These are phyloP conservation scores for Hordeum marinum DNA, from an alignment of 176 grass and related monocot species.

Conservation along the genomic window DNA sequence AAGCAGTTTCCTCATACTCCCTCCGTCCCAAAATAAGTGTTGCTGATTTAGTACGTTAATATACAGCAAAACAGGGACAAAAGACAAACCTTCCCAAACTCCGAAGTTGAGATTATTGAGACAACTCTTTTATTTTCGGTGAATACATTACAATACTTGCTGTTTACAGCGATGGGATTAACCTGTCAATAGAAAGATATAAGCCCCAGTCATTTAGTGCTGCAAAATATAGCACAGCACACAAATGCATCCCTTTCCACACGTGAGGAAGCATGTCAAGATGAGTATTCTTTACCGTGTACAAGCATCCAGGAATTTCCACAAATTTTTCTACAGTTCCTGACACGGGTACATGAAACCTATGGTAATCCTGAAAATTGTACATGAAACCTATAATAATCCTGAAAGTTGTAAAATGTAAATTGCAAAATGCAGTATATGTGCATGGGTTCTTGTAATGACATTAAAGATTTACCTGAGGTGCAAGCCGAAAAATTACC, in stretches of 20 bases:
- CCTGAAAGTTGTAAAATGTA: conserved; percentile 39
- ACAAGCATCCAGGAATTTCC: conserved; percentile 88
- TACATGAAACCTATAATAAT: conserved; percentile 95
- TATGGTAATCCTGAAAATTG: conserved; percentile 82
- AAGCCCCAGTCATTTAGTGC: conserved; percentile 8
- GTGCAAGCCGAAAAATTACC: conserved; percentile 94
- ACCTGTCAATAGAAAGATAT: conserved; percentile 53
- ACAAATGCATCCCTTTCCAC: conserved; percentile 6
- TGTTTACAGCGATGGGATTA: conserved; percentile 98
- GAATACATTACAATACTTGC: conserved; percentile 97
- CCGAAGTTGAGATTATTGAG: conserved; percentile 70
- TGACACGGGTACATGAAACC: conserved; percentile 97
- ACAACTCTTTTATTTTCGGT: conserved; percentile 94
- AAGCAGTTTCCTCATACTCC: not conserved
- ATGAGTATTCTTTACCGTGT: conserved; percentile 57
- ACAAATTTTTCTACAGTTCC: conserved; percentile 86
- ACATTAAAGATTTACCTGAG: conserved; percentile 57
- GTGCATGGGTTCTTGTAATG: not conserved
- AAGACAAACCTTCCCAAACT: conserved; percentile 88
- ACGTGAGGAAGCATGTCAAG: not conserved
- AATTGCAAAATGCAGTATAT: not conserved
- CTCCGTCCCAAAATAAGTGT: too few relatives aligned
- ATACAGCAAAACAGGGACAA: not conserved
- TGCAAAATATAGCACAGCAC: conserved; percentile 12
- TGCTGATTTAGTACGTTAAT: not conserved